These are phyloP conservation scores for Allantophomopsis cytisporea DNA, from an alignment of 2,329 filamentous ascomycete species.

Conservation along the genomic window DNA sequence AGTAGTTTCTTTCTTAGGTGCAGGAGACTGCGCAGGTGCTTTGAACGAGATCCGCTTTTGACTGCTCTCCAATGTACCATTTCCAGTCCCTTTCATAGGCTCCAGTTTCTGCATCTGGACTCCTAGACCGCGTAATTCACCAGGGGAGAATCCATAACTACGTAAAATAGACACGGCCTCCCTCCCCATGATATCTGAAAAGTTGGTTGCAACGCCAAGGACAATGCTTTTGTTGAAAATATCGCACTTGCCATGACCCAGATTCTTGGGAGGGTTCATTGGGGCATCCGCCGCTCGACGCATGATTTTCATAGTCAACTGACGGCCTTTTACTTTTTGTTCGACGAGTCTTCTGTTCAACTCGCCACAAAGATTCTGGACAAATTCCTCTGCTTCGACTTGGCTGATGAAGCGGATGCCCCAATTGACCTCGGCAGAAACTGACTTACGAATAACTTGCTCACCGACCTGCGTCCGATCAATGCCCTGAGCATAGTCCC, in stretches of 20 bases:
- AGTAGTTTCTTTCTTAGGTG: slow-evolving; percentile 21
- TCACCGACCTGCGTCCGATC: slow-evolving; percentile 78
- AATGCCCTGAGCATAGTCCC: slow-evolving; percentile 81
- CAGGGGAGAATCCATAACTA: slow-evolving; percentile 72
- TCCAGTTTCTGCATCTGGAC: slow-evolving; percentile 91
- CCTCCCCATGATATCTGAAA: slow-evolving; percentile 55
- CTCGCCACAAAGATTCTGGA: slow-evolving; percentile 74
- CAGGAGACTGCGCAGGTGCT: slow-evolving; percentile 23
- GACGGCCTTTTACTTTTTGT: slow-evolving; percentile 74
- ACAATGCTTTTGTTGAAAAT: slow-evolving; percentile 78
- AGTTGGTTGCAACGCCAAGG: slow-evolving; percentile 76
- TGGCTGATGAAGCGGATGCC: slow-evolving; percentile 90
- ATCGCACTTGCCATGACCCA: slow-evolving; percentile 92
- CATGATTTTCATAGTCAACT: slow-evolving; percentile 94
- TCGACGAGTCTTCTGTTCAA: slow-evolving; percentile 68
- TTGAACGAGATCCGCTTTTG: slow-evolving; percentile 71
- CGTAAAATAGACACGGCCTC: slow-evolving; percentile 78
- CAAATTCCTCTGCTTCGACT: slow-evolving; percentile 85
- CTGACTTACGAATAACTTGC: slow-evolving; percentile 76
- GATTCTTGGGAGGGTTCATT: slow-evolving; percentile 79
- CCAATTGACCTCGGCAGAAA: slow-evolving; percentile 97
- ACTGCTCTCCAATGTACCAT: slow-evolving; percentile 52
- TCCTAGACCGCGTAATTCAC: slow-evolving; percentile 84
- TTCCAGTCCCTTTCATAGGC: slow-evolving; percentile 46
- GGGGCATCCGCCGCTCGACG: slow-evolving; percentile 74